Evolutionary conservation across 306 rosid species (phyloP), one percentile per base, ranked within the genome.

Genomic region (Luffa acutangula): DNA sequence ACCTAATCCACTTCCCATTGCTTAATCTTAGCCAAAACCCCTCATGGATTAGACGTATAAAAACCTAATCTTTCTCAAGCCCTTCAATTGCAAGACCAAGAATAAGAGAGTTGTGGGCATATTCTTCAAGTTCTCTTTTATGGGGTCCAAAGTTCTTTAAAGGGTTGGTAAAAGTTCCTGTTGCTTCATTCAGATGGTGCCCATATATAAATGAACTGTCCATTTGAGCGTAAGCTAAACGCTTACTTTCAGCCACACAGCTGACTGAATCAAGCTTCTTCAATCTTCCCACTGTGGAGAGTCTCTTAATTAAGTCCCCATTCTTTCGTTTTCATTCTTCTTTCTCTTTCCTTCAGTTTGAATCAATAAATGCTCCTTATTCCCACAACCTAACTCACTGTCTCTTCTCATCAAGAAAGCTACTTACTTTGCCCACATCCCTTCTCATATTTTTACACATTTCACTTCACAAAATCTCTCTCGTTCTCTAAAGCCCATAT

Each of bases 241-340:
- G 78, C 63, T 75, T 37, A 51, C 17, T 34, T 75, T 52, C 45
- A 75, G 15, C 78, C 78, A 52, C 42, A 51, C 78, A 52, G 31
- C 63, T 60, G 43, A 73, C 42, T 46, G 77, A 45, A 21, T 71
- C 77, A 71, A 57, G 48, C 73, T 8, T n/a, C 51, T n/a, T 65
- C 73, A 34, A 58, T 58, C 41, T 62, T 31, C 18, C 67, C 15
- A 41, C 51, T 17, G 46, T 6, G 34, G 51, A 67, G 15, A 41
- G 34, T 67, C 43, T 4, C 75, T 43, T 71, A 78, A 62, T 64
- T 70, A 46, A 45, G 46, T 25, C 72, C 82, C 49, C 43, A 54
- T 51, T 74, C 62, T 78, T 54, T 83, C 83, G 51, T 79, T 79
- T 52, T 74, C 75, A 78, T 83, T 80, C 34, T 76, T 76, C 74